Percentiles rank a stretch among this genome's conserved stretches.
These are phyloP conservation scores for Eragrostis tef DNA, from an alignment of 202 grass and related monocot species.

Conservation along the genomic window DNA sequence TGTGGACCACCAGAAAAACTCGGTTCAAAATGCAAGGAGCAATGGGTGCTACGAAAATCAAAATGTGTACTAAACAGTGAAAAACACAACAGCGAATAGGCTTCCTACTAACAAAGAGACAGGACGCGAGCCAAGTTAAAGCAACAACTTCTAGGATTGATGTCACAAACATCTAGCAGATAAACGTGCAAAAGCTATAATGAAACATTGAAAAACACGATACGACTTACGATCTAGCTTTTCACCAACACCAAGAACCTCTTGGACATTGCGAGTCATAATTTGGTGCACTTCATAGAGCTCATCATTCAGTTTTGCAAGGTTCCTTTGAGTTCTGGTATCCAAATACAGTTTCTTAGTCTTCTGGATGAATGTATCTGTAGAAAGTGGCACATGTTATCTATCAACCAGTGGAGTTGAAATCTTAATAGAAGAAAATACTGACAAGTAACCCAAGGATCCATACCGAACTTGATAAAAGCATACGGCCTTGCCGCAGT, in stretches of 20 bases:
- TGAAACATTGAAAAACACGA: background rate
- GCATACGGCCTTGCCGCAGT: constrained; percentile 96
- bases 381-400: constrained; percentile 43
- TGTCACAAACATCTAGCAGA: constrained; percentile 21
- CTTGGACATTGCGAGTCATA: constrained; percentile 98
- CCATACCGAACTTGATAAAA: constrained; percentile 97
- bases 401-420: constrained; percentile 31
- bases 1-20: background rate
- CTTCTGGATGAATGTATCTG: constrained; percentile 99
- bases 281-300: constrained; percentile 98
- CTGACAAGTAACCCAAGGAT: constrained; percentile 1
- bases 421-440: constrained; percentile 32
- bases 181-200: constrained; percentile 11
- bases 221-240: constrained; percentile 86
- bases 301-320: constrained; percentile 94
- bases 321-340: constrained; percentile 90
- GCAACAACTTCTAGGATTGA: background rate
- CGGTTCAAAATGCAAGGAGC: background rate
- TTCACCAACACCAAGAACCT: constrained; percentile 99
- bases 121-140: constrained; percentile 1
- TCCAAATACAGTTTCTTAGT: constrained; percentile 98
- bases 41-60: background rate
- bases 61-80: background rate
- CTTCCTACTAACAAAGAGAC: background rate
- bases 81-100: background rate